Conservation (phyloP, 192 early-diverging fungal genomes). For the Coemansia sp. region DNA sequence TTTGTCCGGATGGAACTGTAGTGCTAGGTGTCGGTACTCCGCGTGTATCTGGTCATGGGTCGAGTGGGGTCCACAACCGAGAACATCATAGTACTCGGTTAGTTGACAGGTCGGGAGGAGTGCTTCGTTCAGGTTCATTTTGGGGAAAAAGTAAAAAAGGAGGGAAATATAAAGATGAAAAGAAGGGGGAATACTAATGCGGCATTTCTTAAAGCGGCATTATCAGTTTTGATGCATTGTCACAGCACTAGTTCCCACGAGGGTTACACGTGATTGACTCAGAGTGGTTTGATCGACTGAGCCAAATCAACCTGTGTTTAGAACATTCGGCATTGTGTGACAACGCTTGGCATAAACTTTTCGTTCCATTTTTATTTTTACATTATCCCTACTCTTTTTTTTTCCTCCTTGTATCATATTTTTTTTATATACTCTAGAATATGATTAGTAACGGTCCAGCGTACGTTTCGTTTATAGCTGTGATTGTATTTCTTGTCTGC, state of each 20-base stretch:
- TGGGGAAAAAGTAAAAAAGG: neutral
- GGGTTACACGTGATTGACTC: neutral
- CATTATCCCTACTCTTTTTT: neutral
- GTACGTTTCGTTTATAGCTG: conserved; percentile 17
- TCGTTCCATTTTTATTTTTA: neutral
- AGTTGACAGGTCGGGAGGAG: too few relatives aligned
- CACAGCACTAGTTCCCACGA: neutral
- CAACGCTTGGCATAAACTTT: neutral
- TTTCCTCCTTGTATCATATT: too few relatives aligned
- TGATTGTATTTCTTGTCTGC: conserved; percentile 5
- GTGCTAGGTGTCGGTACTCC: conserved; percentile 26
- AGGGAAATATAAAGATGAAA: neutral
- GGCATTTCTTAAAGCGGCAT: too few relatives aligned
- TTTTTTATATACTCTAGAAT: conserved; percentile 8
- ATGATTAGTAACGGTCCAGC: conserved; percentile 11
- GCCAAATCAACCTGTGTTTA: neutral
- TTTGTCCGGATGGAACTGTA: conserved; percentile 34
- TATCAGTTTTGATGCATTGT: neutral
- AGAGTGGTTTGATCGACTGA: conserved; percentile 1
- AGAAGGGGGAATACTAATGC: too few relatives aligned
- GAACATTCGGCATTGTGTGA: neutral
- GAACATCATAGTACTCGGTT: conserved; percentile 33
- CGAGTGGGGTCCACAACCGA: conserved; percentile 32
- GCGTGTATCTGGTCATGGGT: conserved; percentile 26
- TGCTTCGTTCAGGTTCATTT: conserved; percentile 3